Percentiles rank a stretch among this genome's conserved stretches.
Conservation (phyloP, 2,329 filamentous ascomycete genomes). For the Claviceps sorghi region DNA sequence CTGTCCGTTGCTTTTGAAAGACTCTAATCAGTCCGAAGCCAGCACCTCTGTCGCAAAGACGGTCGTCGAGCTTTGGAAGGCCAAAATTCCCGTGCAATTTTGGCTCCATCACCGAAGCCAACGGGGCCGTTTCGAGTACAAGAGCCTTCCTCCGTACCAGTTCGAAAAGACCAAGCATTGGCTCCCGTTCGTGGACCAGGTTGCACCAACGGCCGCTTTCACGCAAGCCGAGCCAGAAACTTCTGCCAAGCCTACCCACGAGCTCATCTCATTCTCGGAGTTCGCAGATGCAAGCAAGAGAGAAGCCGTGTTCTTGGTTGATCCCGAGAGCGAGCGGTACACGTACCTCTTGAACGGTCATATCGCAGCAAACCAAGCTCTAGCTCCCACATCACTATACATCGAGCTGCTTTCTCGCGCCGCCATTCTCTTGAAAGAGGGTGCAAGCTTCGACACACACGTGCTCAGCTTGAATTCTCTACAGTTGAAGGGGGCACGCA, state of each 20-base stretch:
- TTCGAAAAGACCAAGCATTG: constrained; percentile 26
- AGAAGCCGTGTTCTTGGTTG: neutral
- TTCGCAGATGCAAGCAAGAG: neutral
- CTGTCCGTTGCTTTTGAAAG: neutral
- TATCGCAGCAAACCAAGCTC: neutral
- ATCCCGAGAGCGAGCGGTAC: neutral
- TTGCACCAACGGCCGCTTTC: neutral
- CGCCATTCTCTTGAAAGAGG: neutral
- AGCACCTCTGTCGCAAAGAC: neutral
- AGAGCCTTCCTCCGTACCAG: constrained; percentile 27
- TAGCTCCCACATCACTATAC: neutral
- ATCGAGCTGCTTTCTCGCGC: neutral
- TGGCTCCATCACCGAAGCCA: constrained; percentile 23
- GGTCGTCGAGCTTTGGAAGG: constrained; percentile 25
- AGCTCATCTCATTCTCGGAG: neutral
- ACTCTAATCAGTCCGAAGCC: constrained; percentile 1
- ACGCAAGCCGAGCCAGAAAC: neutral
- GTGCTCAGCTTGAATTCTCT: neutral
- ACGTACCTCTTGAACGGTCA: neutral
- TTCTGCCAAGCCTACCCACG: neutral
- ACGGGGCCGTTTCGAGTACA: constrained; percentile 6
- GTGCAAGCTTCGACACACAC: neutral
- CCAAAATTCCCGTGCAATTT: constrained; percentile 19
- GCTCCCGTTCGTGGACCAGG: constrained; percentile 17
- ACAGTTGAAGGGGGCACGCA: neutral